phyloP scores from a whole-genome alignment of 1,139 yeast species.

The Yamadazyma diddensiae region DNA sequence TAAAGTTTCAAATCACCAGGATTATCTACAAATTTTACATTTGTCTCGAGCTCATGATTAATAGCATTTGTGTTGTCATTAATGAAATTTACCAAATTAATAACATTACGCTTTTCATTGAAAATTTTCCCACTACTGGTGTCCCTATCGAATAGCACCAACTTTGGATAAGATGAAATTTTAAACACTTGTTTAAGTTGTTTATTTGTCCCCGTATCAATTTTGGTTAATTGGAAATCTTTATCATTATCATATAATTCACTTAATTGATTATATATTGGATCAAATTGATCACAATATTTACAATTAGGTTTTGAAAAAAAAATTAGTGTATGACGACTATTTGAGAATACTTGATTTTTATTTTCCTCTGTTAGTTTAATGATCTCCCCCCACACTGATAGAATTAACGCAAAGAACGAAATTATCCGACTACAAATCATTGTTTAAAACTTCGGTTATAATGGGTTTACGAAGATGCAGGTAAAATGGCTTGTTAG shows the following conservation, averaged over 20 bases:
- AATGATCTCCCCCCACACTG: slow-evolving; percentile 7
- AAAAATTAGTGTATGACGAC: slow-evolving; percentile 38
- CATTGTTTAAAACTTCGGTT: too few relatives aligned
- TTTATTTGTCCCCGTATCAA: slow-evolving; percentile 25
- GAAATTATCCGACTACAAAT: not conserved
- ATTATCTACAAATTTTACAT: slow-evolving; percentile 8
- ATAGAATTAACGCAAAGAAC: not conserved
- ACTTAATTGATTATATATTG: slow-evolving; percentile 34
- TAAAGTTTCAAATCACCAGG: slow-evolving; percentile 5
- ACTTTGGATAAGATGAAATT: slow-evolving; percentile 30
- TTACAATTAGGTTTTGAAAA: slow-evolving; percentile 38
- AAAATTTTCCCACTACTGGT: slow-evolving; percentile 27
- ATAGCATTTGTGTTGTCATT: slow-evolving; percentile 16
- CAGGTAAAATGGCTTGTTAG: too few relatives aligned
- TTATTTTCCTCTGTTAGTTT: slow-evolving; percentile 9
- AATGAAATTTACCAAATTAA: slow-evolving; percentile 24
- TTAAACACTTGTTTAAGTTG: slow-evolving; percentile 24
- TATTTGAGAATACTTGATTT: slow-evolving; percentile 10
- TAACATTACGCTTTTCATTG: slow-evolving; percentile 21
- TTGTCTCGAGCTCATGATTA: slow-evolving; percentile 13
- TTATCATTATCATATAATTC: slow-evolving; percentile 22
- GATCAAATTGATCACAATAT: slow-evolving; percentile 35
- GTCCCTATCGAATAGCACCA: slow-evolving; percentile 27
- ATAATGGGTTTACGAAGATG: too few relatives aligned
- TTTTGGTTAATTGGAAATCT: slow-evolving; percentile 30